These are phyloP conservation scores for Mollisia scopiformis DNA, from an alignment of 2,329 filamentous ascomycete species.

Conservation along the genomic window DNA sequence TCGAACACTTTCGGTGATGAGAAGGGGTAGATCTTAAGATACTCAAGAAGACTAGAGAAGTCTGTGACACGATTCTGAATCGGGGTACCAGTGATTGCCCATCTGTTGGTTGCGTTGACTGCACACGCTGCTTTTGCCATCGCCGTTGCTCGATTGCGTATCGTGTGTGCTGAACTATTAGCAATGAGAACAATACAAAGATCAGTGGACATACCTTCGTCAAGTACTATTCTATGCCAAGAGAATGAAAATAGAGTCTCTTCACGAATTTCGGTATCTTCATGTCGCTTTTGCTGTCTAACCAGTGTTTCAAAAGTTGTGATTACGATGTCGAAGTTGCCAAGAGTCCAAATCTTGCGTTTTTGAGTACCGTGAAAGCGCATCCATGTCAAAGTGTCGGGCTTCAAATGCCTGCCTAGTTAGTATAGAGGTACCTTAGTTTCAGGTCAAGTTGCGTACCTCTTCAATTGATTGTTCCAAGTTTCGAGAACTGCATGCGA, in stretches of 20 bases:
- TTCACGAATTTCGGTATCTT: neutral
- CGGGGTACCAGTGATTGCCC: conserved; percentile 52
- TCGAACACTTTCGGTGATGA: conserved; percentile 39
- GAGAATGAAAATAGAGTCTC: conserved; percentile 38
- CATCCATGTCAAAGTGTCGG: neutral
- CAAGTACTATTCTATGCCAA: conserved; percentile 47
- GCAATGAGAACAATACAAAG: neutral
- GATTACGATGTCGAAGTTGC: conserved; percentile 43
- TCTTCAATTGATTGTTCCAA: conserved; percentile 20
- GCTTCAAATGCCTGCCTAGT: neutral
- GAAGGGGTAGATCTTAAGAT: conserved; percentile 46
- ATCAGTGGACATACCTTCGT: conserved; percentile 43
- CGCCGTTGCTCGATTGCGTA: neutral
- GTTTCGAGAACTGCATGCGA: conserved; percentile 23
- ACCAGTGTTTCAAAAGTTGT: conserved; percentile 52
- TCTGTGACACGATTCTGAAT: conserved; percentile 50
- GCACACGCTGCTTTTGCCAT: conserved; percentile 42
- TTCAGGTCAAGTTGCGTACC: conserved; percentile 11
- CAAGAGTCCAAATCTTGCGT: neutral
- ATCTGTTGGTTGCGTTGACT: conserved; percentile 41
- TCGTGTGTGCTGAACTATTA: neutral
- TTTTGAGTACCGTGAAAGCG: conserved; percentile 23
- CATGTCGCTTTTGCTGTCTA: conserved; percentile 19
- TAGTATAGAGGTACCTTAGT: neutral
- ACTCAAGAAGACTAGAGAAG: conserved; percentile 45